Evolutionary conservation across 176 grass and related monocot species (phyloP).

Genomic region (sorghum (Sorghum bicolor)): Sorghum_bicolor_NCBIv3 NC_012870.2:19061001-19061500

Average conservation of each 20-base stretch:
- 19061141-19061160: not conserved
- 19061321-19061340: not conserved
- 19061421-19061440: too few relatives aligned
- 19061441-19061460: too few relatives aligned
- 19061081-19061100: not conserved
- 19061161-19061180: not conserved
- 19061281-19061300: not conserved
- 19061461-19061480: too few relatives aligned
- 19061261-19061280: not conserved
- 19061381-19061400: too few relatives aligned
- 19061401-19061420: too few relatives aligned
- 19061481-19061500: too few relatives aligned
- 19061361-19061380: too few relatives aligned
- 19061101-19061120: not conserved
- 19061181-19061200: not conserved
- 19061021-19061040: not conserved
- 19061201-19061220: not conserved
- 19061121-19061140: not conserved
- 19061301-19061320: not conserved
- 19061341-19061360: not conserved
- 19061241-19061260: not conserved
- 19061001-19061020: conserved; percentile 1
- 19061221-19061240: not conserved
- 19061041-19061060: too few relatives aligned
- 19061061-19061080: not conserved